Conservation (phyloP, 2,329 filamentous ascomycete genomes). For the Ceratocystis cubensis region DNA sequence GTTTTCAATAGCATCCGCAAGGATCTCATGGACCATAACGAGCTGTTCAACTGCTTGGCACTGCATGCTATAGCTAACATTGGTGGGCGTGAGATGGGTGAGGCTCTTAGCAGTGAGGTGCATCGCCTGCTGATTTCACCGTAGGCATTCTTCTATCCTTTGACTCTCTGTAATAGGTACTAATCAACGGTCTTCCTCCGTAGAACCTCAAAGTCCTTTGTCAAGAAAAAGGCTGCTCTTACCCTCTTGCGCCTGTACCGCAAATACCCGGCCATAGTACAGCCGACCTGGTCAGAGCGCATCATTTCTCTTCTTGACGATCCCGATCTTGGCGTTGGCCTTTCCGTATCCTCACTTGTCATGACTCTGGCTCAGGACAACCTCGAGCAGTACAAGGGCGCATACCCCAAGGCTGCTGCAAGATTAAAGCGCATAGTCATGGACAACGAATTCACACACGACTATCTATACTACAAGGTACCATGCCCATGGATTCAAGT, state of each 20-base stretch:
- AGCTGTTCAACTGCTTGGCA: slow-evolving; percentile 92
- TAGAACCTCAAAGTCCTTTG: slow-evolving; percentile 76
- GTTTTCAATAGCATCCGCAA: slow-evolving; percentile 98
- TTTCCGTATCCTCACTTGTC: slow-evolving; percentile 90
- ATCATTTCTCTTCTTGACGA: slow-evolving; percentile 99
- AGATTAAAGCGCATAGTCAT: slow-evolving; percentile 80
- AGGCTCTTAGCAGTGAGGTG: slow-evolving; percentile 81
- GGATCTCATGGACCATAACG: slow-evolving; percentile 85
- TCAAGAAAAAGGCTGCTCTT: slow-evolving; percentile 97
- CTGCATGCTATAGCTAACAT: slow-evolving; percentile 97
- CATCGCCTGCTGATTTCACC: slow-evolving; percentile 89
- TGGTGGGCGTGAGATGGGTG: slow-evolving; percentile 91
- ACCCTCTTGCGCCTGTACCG: slow-evolving; percentile 88
- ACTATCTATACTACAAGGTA: slow-evolving; percentile 99
- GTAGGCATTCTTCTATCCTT: slow-evolving; percentile 42
- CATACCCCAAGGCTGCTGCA: slow-evolving; percentile 85
- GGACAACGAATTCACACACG: slow-evolving; percentile 74
- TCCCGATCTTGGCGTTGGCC: slow-evolving; percentile 77
- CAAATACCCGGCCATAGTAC: slow-evolving; percentile 86
- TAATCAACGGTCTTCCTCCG: neutral
- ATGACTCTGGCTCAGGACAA: slow-evolving; percentile 92
- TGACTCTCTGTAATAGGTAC: neutral
- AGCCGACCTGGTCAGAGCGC: slow-evolving; percentile 92
- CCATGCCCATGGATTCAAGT: slow-evolving; percentile 97
- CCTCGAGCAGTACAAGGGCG: slow-evolving; percentile 84